Base-by-base conservation (phyloP, 2,329 filamentous ascomycete genomes). In the Cordyceps militaris region DNA sequence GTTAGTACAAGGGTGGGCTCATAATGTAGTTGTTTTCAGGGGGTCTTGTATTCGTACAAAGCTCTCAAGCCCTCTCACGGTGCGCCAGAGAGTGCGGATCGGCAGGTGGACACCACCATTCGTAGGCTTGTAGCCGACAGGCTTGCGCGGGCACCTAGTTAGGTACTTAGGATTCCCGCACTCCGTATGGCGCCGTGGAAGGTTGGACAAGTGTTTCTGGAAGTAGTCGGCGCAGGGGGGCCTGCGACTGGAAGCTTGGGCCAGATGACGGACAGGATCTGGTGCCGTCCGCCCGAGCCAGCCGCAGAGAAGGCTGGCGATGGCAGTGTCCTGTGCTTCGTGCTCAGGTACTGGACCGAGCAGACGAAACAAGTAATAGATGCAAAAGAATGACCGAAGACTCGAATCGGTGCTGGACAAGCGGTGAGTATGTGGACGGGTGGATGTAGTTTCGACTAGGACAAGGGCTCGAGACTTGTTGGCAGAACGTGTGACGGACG, bases 191-290 rank as follows among this genome's bases (percentile, higher is more conserved):
- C 32, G 32, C 34, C 24, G 16, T n/a, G 32, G 24, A 43, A 44
- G 36, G 14, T 16, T 30, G 24, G 32, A 13, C 26, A 11, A 24
- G 21, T 34, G 14, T 24, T 56, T 56, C 54, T 56, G 54, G 54
- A 56, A 56, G 44, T 24, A 23, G 36, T 26, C 24, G 34, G 24
- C 24, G 44, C 54, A 49, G 43, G 36, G 34, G 21, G 21, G 21
- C 13, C 14, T 14, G 44, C 11, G 32, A 14, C 28, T 30, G 28
- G 34, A 44, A 54, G 51, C 40, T 54, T 54, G 28, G 40, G 26
- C 51, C 38, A 44, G 51, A 44, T 54, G 51, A 34, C 40, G 40
- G 51, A 40, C 51, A 44, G 40, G 51, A 54, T 54, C 51, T 54
- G 40, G 26, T 54, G 40, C 51, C 51, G 51, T 54, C 13, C 24